phyloP scores from a whole-genome alignment of 2,329 filamentous ascomycete genomes.

The Mycosphaerelloides madeirae region DNA sequence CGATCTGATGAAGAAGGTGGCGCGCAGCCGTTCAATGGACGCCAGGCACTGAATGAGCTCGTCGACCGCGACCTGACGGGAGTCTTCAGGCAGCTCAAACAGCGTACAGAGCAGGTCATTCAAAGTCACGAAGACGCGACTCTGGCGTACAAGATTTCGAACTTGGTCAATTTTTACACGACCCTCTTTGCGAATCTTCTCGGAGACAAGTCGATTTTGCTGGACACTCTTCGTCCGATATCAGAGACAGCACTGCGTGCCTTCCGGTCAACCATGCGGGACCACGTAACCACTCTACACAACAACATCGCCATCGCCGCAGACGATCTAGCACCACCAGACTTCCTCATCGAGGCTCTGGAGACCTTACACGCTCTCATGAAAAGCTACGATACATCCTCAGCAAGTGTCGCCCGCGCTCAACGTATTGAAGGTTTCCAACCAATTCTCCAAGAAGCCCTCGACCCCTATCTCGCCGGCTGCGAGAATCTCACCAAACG shows the following conservation, averaged over 20 bases:
- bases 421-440: constrained; percentile 66
- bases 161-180: constrained; percentile 83
- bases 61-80: constrained; percentile 81
- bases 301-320: constrained; percentile 66
- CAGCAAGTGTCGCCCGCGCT: constrained; percentile 49
- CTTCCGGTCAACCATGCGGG: constrained; percentile 75
- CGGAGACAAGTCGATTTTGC: constrained; percentile 61
- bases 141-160: constrained; percentile 82
- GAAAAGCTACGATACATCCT: constrained; percentile 79
- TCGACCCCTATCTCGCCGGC: constrained; percentile 80
- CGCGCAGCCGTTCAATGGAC: constrained; percentile 64
- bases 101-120: constrained; percentile 85
- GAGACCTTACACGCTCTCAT: constrained; percentile 73
- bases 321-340: constrained; percentile 68
- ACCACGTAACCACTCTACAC: constrained; percentile 72
- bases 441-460: constrained; percentile 68
- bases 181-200: constrained; percentile 78
- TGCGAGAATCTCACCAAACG: constrained; percentile 64
- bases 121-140: constrained; percentile 89
- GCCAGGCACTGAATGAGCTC: constrained; percentile 75
- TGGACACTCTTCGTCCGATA: constrained; percentile 63
- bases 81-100: constrained; percentile 76
- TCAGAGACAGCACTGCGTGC: constrained; percentile 74
- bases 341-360: constrained; percentile 75
- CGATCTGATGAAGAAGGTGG: constrained; percentile 52